Evolutionary conservation across 2,329 filamentous ascomycete genomes (phyloP), one percentile per base, ranked within the genome.

Genomic region (Pseudofabraea citricarpa): DNA sequence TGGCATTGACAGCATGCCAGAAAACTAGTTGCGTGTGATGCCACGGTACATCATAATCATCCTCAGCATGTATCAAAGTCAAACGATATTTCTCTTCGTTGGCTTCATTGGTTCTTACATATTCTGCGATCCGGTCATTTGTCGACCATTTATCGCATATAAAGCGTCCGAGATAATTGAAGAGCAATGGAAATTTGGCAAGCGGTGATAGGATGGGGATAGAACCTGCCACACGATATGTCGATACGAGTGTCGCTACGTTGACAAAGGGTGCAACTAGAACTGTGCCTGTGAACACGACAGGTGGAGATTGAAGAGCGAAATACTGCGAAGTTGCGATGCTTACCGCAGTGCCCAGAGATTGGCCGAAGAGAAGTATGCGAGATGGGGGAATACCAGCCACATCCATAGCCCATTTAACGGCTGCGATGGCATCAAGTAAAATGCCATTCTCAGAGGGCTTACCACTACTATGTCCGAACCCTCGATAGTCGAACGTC

Each of bases 401-500:
- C 0, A 66, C 67, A 1, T 74, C 61, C 43, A 73, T 64, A 0
- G 74, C 77, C 70, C 76, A 83, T 9, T 77, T 63, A 2, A 68
- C 68, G 2, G 81, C 58, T 0, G 74, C 63, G 1, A 74, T 51
- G 1, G 75, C 78, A 54, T 84, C 79, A 1, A 57, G 57, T 10
- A 78, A 61, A 1, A 83, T 60, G 0, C 79, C 78, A 1, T 55
- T 37, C 56, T 83, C 79, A 0, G 75, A 77, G 0, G 78, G 78
- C 5, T 58, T 55, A 2, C 78, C 77, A 0, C 62, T 71, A 40
- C 72, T 77, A 4, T 56, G 58, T 1, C 80, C 79, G 50, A 77
- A 84, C 1, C 80, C 79, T 5, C 79, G 70, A 52, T 82, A 83
- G 59, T 84, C 79, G 41, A 84, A 71, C 2, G 74, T 69, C 7